Percentiles rank a stretch among this genome's conserved stretches.
phyloP scores from a whole-genome alignment of 140 eudicot genomes.

The Anethum foeniculum region DNA sequence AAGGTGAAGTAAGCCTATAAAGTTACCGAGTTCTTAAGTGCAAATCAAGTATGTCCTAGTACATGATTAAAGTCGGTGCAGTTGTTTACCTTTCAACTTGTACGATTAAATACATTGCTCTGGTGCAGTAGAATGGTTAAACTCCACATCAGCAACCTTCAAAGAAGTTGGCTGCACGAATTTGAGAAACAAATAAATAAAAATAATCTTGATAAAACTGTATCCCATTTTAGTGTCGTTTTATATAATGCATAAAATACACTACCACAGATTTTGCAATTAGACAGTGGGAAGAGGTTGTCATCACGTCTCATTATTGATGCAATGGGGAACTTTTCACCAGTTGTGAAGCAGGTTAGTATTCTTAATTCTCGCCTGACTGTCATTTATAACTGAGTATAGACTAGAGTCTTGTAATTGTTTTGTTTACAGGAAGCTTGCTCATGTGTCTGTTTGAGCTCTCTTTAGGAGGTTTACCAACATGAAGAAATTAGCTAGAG shows the following conservation, averaged over 20 bases:
- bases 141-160: too few relatives aligned
- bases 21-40: too few relatives aligned
- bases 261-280: conserved; percentile 52
- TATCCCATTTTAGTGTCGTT: neutral
- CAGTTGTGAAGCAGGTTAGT: conserved; percentile 75
- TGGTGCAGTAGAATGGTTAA: too few relatives aligned
- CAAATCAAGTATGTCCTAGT: too few relatives aligned
- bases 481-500: neutral
- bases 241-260: neutral
- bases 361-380: neutral
- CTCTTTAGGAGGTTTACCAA: neutral
- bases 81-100: too few relatives aligned
- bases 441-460: neutral
- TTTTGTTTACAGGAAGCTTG: neutral
- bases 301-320: conserved; percentile 80
- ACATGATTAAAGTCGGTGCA: too few relatives aligned
- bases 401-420: conserved; percentile 2
- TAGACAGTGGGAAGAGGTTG: conserved; percentile 52
- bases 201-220: neutral
- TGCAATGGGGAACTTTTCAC: conserved; percentile 99
- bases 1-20: too few relatives aligned
- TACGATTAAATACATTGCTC: too few relatives aligned
- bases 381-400: neutral
- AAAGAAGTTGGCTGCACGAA: neutral
- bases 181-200: neutral